Conservation (phyloP, 805 yeast species). For the Starmerella sp. region DNA sequence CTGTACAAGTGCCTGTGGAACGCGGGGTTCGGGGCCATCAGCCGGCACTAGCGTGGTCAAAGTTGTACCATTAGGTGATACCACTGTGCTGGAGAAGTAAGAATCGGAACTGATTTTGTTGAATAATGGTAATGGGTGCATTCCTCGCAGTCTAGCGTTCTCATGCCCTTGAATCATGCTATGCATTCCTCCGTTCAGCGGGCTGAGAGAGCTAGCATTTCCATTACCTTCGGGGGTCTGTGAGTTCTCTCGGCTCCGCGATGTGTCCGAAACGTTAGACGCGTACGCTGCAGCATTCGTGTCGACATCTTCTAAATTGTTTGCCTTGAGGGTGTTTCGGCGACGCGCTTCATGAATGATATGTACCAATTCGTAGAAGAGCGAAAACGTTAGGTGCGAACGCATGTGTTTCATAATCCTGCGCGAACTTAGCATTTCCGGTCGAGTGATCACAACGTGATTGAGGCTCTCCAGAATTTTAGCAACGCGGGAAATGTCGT, state of each 20-base stretch:
- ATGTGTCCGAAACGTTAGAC: background rate
- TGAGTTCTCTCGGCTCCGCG: background rate
- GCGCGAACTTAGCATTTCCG: constrained; percentile 65
- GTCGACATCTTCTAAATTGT: background rate
- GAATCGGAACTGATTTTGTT: constrained; percentile 84
- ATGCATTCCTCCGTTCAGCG: constrained; percentile 8
- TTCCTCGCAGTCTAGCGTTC: constrained; percentile 10
- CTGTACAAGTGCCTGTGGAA: background rate
- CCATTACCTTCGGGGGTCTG: background rate
- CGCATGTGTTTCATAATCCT: constrained; percentile 79
- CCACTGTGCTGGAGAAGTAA: constrained; percentile 70
- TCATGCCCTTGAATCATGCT: constrained; percentile 5
- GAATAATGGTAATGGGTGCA: constrained; percentile 76
- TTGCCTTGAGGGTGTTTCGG: constrained; percentile 32
- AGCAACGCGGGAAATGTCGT: constrained; percentile 85
- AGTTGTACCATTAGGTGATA: constrained; percentile 88
- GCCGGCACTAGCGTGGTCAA: constrained; percentile 83
- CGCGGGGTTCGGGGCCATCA: constrained; percentile 37
- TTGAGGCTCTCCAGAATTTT: constrained; percentile 81
- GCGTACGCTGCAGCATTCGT: background rate
- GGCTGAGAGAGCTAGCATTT: background rate
- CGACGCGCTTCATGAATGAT: constrained; percentile 89
- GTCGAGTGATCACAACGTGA: constrained; percentile 75
- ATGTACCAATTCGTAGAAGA: constrained; percentile 87
- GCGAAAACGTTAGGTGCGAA: constrained; percentile 80